Evolutionary conservation across 495 filamentous ascomycete species (phyloP).

Genomic region (Aspergillus baeticus): DNA sequence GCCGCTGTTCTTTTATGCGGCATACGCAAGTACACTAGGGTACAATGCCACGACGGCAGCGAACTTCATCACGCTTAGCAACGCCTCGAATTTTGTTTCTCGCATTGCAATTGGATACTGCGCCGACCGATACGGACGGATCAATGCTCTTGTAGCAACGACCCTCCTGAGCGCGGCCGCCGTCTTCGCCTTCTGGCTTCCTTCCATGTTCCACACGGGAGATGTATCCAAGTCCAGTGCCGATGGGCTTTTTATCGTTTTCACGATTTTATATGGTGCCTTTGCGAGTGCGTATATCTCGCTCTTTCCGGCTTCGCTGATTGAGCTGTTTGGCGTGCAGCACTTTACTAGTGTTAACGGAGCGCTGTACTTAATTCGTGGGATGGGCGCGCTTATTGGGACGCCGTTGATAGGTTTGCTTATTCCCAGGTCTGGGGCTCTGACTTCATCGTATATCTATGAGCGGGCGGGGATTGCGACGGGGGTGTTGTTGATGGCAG

Average conservation of each 20-base stretch:
- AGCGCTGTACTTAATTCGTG: conserved; percentile 56
- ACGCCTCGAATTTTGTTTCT: conserved; percentile 53
- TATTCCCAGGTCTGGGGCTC: conserved; percentile 26
- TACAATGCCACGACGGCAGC: conserved; percentile 35
- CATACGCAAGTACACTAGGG: conserved; percentile 41
- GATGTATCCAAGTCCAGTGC: conserved; percentile 19
- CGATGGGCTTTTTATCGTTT: conserved; percentile 48
- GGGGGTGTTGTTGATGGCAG: conserved; percentile 31
- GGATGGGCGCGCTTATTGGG: conserved; percentile 53
- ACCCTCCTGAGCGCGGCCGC: conserved; percentile 42
- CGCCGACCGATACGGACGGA: conserved; percentile 47
- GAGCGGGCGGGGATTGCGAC: conserved; percentile 30
- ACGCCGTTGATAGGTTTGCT: conserved; percentile 45
- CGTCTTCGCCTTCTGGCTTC: conserved; percentile 53
- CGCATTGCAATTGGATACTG: conserved; percentile 50
- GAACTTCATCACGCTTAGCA: conserved; percentile 53
- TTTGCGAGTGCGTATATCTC: conserved; percentile 46
- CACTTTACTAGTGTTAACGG: conserved; percentile 59
- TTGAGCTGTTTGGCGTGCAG: conserved; percentile 58
- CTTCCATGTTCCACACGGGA: conserved; percentile 26
- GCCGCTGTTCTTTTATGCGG: conserved; percentile 43
- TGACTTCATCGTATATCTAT: conserved; percentile 24
- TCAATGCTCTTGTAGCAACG: conserved; percentile 53
- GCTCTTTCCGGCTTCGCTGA: conserved; percentile 42
- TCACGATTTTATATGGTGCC: conserved; percentile 52